Conservation (phyloP, 2,329 filamentous ascomycete genomes). For the Plenodomus lindquistii region DNA sequence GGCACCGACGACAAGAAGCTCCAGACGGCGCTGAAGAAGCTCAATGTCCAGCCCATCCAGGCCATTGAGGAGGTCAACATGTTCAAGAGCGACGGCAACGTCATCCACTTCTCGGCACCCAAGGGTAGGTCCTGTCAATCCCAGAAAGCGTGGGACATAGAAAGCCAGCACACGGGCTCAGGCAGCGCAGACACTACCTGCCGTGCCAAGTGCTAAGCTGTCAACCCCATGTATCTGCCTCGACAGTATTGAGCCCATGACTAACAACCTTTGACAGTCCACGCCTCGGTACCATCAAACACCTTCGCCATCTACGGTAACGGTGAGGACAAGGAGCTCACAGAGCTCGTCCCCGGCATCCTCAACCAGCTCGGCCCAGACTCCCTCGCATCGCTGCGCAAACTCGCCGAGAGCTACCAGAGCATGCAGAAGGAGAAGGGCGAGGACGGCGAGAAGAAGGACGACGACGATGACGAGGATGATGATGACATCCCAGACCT, state of each 20-base stretch:
- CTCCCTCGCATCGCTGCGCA: slow-evolving; percentile 94
- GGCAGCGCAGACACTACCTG: too few species aligned
- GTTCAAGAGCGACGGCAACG: slow-evolving; percentile 99
- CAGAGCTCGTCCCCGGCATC: slow-evolving; percentile 97
- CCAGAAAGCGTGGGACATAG: neutral
- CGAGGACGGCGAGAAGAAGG: slow-evolving; percentile 73
- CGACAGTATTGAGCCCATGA: neutral
- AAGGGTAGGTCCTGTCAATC: slow-evolving; percentile 70
- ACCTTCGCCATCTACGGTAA: slow-evolving; percentile 99
- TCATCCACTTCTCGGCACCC: slow-evolving; percentile 97
- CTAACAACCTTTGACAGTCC: slow-evolving; percentile 63
- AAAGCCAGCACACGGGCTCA: too few species aligned
- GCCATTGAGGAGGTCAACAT: slow-evolving; percentile 99
- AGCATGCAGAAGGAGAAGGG: slow-evolving; percentile 94
- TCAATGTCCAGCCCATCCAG: slow-evolving; percentile 99
- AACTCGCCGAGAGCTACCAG: slow-evolving; percentile 99
- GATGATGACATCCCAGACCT: slow-evolving; percentile 95
- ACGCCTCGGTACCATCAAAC: slow-evolving; percentile 96
- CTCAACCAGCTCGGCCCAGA: slow-evolving; percentile 99
- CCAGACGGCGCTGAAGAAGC: slow-evolving; percentile 95
- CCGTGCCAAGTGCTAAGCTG: too few species aligned
- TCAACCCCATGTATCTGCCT: too few species aligned
- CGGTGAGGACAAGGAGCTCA: slow-evolving; percentile 99
- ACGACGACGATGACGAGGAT: slow-evolving; percentile 60
- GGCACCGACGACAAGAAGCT: slow-evolving; percentile 99